phyloP scores from a whole-genome alignment of 2,329 filamentous ascomycete genomes.

The Ilyonectria robusta region DNA sequence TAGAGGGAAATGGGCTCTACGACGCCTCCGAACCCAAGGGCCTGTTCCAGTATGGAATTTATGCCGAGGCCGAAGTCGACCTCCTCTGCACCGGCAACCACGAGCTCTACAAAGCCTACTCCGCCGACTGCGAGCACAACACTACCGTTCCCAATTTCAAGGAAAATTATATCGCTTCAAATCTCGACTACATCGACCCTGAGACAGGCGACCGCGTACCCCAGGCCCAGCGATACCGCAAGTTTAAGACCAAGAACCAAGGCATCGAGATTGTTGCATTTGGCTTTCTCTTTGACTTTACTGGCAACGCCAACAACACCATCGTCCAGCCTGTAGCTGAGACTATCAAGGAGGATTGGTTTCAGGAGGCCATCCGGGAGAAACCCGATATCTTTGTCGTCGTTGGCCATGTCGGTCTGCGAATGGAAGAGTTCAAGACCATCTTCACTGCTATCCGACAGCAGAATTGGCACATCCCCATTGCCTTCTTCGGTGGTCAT shows the following conservation, averaged over 20 bases:
- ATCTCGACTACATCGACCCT: slow-evolving; percentile 88
- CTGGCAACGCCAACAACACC: slow-evolving; percentile 90
- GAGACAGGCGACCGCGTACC: slow-evolving; percentile 79
- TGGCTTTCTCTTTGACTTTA: slow-evolving; percentile 96
- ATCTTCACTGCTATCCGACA: slow-evolving; percentile 85
- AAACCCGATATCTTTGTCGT: slow-evolving; percentile 91
- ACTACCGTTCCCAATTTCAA: slow-evolving; percentile 87
- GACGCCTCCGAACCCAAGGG: slow-evolving; percentile 92
- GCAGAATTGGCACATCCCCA: slow-evolving; percentile 84
- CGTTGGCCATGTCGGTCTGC: slow-evolving; percentile 86
- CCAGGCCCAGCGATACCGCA: slow-evolving; percentile 86
- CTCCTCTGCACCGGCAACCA: slow-evolving; percentile 92
- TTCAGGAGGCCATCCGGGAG: slow-evolving; percentile 86
- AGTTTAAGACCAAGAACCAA: slow-evolving; percentile 92
- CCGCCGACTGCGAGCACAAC: slow-evolving; percentile 83
- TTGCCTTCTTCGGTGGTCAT: slow-evolving; percentile 94
- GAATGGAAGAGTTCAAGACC: slow-evolving; percentile 82
- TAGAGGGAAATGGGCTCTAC: slow-evolving; percentile 96
- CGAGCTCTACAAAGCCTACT: slow-evolving; percentile 88
- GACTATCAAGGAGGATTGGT: slow-evolving; percentile 89
- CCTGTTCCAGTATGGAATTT: slow-evolving; percentile 88
- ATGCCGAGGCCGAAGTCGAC: slow-evolving; percentile 86
- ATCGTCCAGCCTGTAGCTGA: slow-evolving; percentile 85
- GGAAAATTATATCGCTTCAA: slow-evolving; percentile 88
- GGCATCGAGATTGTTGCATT: slow-evolving; percentile 88